Conservation (phyloP, 2,329 filamentous ascomycete genomes). For the Scleromitrula shiraiana region DNA sequence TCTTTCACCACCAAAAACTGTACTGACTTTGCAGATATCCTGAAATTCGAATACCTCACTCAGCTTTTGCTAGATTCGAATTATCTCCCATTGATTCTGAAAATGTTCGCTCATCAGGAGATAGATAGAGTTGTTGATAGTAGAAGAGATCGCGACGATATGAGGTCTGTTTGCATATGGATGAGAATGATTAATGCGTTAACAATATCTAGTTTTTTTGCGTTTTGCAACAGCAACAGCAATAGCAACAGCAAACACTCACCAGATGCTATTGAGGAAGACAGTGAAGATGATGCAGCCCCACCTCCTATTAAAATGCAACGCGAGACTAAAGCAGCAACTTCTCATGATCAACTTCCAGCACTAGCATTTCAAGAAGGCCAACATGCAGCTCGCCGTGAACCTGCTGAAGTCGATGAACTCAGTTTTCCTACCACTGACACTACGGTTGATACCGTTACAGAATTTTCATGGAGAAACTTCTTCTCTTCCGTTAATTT, state of each 20-base stretch:
- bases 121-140: constrained; percentile 84
- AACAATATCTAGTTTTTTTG: constrained; percentile 62
- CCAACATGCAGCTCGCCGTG: constrained; percentile 20
- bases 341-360: constrained; percentile 31
- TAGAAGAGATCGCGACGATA: constrained; percentile 71
- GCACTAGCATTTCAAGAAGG: constrained; percentile 27
- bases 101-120: constrained; percentile 90
- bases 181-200: constrained; percentile 7
- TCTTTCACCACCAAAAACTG: not conserved
- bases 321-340: constrained; percentile 37
- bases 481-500: constrained; percentile 96
- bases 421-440: constrained; percentile 71
- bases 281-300: constrained; percentile 65
- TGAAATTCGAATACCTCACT: constrained; percentile 94
- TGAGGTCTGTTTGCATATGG: constrained; percentile 50
- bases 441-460: constrained; percentile 69
- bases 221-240: constrained; percentile 72
- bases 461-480: constrained; percentile 84
- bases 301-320: constrained; percentile 72
- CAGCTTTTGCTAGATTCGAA: constrained; percentile 92
- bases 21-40: constrained; percentile 53
- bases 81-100: constrained; percentile 85
- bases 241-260: constrained; percentile 32
- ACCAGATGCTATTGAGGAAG: constrained; percentile 19
- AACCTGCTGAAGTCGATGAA: constrained; percentile 65